These are phyloP conservation scores for Fusarium aywerte DNA, from an alignment of 2,329 filamentous ascomycete species.

Conservation along the genomic window DNA sequence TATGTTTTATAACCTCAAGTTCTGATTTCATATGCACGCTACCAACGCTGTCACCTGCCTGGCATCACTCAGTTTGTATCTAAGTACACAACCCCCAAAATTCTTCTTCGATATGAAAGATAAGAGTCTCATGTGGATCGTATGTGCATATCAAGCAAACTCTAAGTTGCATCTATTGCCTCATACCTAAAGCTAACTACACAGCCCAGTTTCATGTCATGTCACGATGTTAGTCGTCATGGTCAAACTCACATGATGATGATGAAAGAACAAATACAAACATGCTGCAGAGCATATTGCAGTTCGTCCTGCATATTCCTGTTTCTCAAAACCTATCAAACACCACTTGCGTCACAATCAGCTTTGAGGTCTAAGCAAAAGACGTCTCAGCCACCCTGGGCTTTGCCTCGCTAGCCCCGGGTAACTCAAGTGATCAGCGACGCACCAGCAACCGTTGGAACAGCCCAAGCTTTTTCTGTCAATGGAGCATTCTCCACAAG, in stretches of 20 bases:
- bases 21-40: neutral
- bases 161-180: neutral
- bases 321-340: neutral
- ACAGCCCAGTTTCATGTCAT: conserved; percentile 3
- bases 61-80: neutral
- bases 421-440: conserved; percentile 26
- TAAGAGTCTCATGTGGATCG: neutral
- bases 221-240: neutral
- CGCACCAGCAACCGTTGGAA: conserved; percentile 30
- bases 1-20: neutral
- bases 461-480: conserved; percentile 21
- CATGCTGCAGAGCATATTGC: neutral
- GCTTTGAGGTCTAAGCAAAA: conserved; percentile 6
- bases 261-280: neutral
- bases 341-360: neutral
- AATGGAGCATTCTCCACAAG: conserved; percentile 28
- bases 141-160: neutral
- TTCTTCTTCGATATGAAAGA: neutral
- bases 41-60: neutral
- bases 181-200: conserved; percentile 7
- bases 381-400: conserved; percentile 1
- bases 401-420: conserved; percentile 6
- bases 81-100: neutral
- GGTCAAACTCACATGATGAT: neutral
- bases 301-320: neutral